phyloP scores from a whole-genome alignment of 306 rosid genomes.

The Cajanus cajan region DNA sequence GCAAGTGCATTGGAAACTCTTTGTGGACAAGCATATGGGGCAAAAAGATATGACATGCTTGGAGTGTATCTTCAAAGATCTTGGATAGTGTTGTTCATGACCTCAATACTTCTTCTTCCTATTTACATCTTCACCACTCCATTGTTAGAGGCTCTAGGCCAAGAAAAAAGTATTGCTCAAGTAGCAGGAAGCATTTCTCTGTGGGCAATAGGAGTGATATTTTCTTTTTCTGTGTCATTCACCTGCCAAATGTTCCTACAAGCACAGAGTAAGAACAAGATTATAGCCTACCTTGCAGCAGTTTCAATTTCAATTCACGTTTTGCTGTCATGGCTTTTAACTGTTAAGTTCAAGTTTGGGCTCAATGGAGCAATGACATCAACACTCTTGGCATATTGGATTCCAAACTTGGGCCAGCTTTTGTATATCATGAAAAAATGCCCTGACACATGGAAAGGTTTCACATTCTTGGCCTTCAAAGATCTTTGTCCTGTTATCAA shows the following conservation, averaged over 20 bases:
- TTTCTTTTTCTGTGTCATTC: constrained; percentile 42
- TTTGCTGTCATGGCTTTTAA: constrained; percentile 56
- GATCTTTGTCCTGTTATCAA: constrained; percentile 60
- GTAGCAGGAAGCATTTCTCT: constrained; percentile 51
- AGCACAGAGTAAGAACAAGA: constrained; percentile 61
- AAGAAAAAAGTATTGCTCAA: constrained; percentile 40
- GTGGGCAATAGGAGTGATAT: constrained; percentile 50
- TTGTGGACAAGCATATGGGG: constrained; percentile 74
- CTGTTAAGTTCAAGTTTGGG: constrained; percentile 51
- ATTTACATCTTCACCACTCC: constrained; percentile 51
- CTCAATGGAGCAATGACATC: constrained; percentile 58
- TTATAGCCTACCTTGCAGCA: constrained; percentile 54
- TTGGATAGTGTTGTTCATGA: constrained; percentile 51
- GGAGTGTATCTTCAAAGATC: constrained; percentile 73
- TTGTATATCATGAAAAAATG: constrained; percentile 44
- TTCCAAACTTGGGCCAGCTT: constrained; percentile 57
- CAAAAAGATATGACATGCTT: constrained; percentile 53
- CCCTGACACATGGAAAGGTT: constrained; percentile 66
- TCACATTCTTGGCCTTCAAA: constrained; percentile 54
- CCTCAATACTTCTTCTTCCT: constrained; percentile 45
- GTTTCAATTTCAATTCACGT: constrained; percentile 44
- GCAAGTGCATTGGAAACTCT: constrained; percentile 72
- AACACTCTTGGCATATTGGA: constrained; percentile 49
- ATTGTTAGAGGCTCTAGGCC: constrained; percentile 49
- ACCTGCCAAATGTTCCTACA: constrained; percentile 68